Evolutionary conservation across 257 asterid genomes (phyloP), one percentile per base, ranked within the genome.

Genomic region (Galeopsis tetrahit): DNA sequence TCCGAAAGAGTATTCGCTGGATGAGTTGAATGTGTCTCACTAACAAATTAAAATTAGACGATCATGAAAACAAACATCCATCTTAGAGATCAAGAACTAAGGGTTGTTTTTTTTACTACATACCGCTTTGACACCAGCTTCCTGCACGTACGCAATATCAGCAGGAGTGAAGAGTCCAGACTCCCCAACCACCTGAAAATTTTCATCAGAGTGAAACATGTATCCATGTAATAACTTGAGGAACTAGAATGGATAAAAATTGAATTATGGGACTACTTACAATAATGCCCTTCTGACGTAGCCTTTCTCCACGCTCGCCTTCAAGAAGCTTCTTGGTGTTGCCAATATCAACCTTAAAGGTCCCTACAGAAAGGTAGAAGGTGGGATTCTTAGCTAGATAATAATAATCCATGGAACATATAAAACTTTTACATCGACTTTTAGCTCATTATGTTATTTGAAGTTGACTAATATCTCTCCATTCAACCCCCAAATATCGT

Each of bases 111-210:
- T 21, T 21, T 15, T 14, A 10, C 9, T 60, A 66, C 89, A 77
- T 85, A 94, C 97, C 56, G 99, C 97, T 84, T 81, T 81, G 56
- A 82, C 91, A 69, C 97, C 99, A 10, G 96, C 96, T 75, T 85
- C 95, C 77, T 89, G 97, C 40, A 91, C 97, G 70, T 69, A 94
- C 1, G 88, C 91, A 72, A 94, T 88, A 84, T 94, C 99, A 66
- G 82, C 88, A 42, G 99, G 99, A 63, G 97, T 88, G 71, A 94
- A 91, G 48, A 94, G 97, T 70, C 96, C 99, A 17, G 99, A 94
- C 75, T 94, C 99, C 68, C 97, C 99, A 68, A 91, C 99, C 58
- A 93, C 94, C 98, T 93, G 77, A 58, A 43, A n/a, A 63, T 38
- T 38, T 58, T 53, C 40, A 38, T 14, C 60, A 33, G 59, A 55